Base-by-base conservation (phyloP, 2,329 filamentous ascomycete species). In the Monilinia fructicola region DNA sequence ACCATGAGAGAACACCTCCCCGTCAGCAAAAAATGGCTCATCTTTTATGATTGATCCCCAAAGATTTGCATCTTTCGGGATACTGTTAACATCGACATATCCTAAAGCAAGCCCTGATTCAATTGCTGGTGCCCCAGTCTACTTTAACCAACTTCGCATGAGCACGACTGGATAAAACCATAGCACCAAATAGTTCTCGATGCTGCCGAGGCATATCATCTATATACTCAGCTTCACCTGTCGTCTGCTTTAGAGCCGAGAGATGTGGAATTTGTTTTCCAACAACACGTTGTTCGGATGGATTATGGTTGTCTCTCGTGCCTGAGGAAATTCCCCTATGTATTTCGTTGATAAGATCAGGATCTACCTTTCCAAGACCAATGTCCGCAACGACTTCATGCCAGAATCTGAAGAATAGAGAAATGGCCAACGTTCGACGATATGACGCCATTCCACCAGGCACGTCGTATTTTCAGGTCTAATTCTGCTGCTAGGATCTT, bases 381-480 rank as follows among this genome's bases (percentile, higher is more conserved):
- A 95, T 76, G 23, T 83, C 83, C 0, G 85, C 82, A 56, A 97
- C 81, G 0, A 93, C 85, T 70, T 97, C 93, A 74, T 97, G 91
- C 77, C 96, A 97, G 78, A 97, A 98, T 52, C 93, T 88, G 79
- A 97, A 97, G 79, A 97, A 98, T 82, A 98, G 95, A 2, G 93
- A 89, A 64, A 97, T 81, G 0, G 94, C 93, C 12, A 98, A 81
- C 0, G 93, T 91, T 76, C 93, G 95, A 21, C 94, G 84, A 76
- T 97, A 98, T 1, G 92, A 96, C 0, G 94, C 93, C 94, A 98
- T 98, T 54, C 94, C 94, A 70, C 94, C 94, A 0, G 94, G 94
- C 0, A 98, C 94, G 62, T 92, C 89, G 72, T 96, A 97, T 2
- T 86, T 86, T 83, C 40, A 98, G 82, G 75, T 95, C 85, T 74